Base-by-base conservation (phyloP, 192 early-diverging fungal genomes). In the Coemansia guatemalensis region DNA sequence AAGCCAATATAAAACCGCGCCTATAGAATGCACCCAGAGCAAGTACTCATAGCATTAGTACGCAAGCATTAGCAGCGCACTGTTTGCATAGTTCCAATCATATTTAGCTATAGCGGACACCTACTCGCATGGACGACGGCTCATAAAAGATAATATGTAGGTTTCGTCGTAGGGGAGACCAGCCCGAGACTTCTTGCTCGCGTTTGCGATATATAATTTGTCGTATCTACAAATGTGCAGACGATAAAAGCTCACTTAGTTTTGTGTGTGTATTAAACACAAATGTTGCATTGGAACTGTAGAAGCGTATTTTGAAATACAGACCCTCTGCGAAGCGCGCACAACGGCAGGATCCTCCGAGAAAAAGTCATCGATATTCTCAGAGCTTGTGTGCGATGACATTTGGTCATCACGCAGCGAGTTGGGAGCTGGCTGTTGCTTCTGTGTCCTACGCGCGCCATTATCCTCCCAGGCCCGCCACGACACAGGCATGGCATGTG, bases 131-230 rank as follows among this genome's bases (percentile, higher is more conserved):
- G 2, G 77, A 80, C 2, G 71, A 67, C 21, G 77, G 77, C 60
- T 80, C 71, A 21, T 80, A 71, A 27, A 80, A 80, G 20, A 60
- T 64, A 11, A 66, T 74, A 48, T 80, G 77, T 22, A 80, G 62
- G 48, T 53, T 48, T 8, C 68, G 58, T 27, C 77, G 68, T 22
- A 63, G 3, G 1, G 55, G 58, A 17, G 67, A 51, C 77, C 77
- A 80, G 50, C 29, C 49, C 7, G 61, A 68, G 1, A 69, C 71
- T 32, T 74, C 41, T n/a, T 60, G 67, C 62, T 57, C 67, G n/a
- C 77, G 63, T 48, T 51, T 55, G n/a, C 61, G 63, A 53, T 68
- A 71, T 2, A 80, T 33, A 44, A 80, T 70, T 20, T 64, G 54
- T n/a, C 77, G 64, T 47, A 80, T 80, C 70, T 73, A 67, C 52